phyloP scores from a whole-genome alignment of 257 asterid genomes.

The Ballota nigra region DNA sequence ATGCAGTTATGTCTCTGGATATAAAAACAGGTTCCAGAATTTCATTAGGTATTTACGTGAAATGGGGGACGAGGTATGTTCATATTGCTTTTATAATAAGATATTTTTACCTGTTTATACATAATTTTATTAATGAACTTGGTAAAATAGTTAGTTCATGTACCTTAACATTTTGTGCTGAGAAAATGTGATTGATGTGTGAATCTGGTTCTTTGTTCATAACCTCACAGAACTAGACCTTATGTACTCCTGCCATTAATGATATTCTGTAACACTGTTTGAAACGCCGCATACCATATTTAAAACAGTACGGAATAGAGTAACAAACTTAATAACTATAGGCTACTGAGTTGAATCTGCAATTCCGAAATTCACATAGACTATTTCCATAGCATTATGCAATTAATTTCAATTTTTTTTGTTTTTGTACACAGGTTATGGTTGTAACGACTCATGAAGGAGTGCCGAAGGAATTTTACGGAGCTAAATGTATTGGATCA shows the following conservation, averaged over 20 bases:
- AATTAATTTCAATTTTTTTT: constrained; percentile 9
- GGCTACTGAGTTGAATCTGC: neutral
- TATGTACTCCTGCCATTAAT: neutral
- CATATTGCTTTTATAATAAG: constrained; percentile 2
- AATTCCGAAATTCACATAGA: neutral
- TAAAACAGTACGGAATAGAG: neutral
- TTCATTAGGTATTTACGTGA: constrained; percentile 92
- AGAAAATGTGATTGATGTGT: neutral
- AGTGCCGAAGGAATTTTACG: constrained; percentile 89
- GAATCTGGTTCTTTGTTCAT: neutral
- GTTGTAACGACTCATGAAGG: constrained; percentile 99
- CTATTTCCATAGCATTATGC: neutral
- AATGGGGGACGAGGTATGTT: constrained; percentile 98
- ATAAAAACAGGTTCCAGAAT: constrained; percentile 95
- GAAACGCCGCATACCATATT: neutral
- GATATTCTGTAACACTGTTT: neutral
- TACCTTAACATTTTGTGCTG: neutral
- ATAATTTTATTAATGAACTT: neutral
- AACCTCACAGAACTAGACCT: neutral
- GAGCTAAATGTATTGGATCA: constrained; percentile 95
- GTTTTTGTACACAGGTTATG: constrained; percentile 69
- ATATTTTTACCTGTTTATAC: neutral
- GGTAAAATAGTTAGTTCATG: neutral
- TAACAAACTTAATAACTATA: neutral
- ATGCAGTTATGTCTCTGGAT: constrained; percentile 93